Percentiles rank a stretch among this genome's conserved stretches.
Conservation (phyloP, 805 yeast species). For the Ogataea dorogensis region DNA sequence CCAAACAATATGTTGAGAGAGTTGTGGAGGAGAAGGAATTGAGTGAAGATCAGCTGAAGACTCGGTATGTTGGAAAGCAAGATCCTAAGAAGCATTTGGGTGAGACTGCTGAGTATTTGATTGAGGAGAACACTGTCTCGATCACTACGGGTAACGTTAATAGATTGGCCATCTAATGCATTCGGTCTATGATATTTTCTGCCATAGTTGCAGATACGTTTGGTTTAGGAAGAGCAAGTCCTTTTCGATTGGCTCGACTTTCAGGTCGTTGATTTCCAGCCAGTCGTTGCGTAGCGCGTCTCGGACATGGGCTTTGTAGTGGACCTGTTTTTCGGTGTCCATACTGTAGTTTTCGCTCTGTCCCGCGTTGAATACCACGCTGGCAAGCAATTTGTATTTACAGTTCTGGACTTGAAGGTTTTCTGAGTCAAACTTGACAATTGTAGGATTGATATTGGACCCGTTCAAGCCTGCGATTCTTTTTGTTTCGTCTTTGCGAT, state of each 20-base stretch:
- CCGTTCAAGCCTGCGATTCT: constrained; percentile 32
- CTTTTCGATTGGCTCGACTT: constrained; percentile 44
- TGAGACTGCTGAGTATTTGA: constrained; percentile 79
- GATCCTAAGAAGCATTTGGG: constrained; percentile 97
- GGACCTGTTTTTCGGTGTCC: constrained; percentile 7
- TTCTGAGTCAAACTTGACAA: constrained; percentile 55
- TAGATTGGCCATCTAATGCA: constrained; percentile 78
- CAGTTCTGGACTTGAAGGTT: constrained; percentile 28
- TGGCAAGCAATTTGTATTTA: constrained; percentile 46
- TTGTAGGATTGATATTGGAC: constrained; percentile 54
- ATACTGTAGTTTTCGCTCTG: constrained; percentile 22
- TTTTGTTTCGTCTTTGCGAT: constrained; percentile 46
- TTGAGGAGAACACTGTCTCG: constrained; percentile 89
- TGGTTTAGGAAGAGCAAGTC: constrained; percentile 64
- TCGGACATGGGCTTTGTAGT: constrained; percentile 51
- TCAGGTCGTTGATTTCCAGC: constrained; percentile 57
- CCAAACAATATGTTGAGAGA: constrained; percentile 84
- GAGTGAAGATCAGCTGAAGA: constrained; percentile 83
- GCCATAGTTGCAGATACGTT: constrained; percentile 69
- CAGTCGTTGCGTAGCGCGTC: constrained; percentile 46
- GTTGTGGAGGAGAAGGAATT: constrained; percentile 90
- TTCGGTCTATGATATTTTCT: constrained; percentile 24
- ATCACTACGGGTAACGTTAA: constrained; percentile 87
- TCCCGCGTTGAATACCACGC: constrained; percentile 37
- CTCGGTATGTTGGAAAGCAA: constrained; percentile 96